Percentiles rank a stretch among this genome's conserved stretches.
These are phyloP conservation scores for Colletotrichum limetticola DNA, from an alignment of 2,329 filamentous ascomycete species.

Conservation along the genomic window DNA sequence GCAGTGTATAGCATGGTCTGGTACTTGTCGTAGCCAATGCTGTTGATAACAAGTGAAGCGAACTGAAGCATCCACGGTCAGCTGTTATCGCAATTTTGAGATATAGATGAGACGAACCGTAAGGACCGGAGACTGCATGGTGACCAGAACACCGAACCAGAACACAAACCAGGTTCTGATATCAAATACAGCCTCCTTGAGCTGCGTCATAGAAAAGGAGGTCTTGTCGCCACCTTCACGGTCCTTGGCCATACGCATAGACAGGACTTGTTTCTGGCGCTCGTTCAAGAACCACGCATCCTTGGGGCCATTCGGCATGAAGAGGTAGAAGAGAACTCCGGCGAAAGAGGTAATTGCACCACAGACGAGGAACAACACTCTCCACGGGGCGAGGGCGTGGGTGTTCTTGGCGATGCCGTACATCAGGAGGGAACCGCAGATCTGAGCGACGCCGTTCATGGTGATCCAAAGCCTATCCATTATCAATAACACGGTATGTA, in stretches of 20 bases:
- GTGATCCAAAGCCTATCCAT: constrained; percentile 42
- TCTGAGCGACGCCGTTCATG: constrained; percentile 44
- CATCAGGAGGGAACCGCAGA: constrained; percentile 43
- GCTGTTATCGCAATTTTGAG: accelerated
- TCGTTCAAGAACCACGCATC: constrained; percentile 60
- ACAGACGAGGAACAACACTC: constrained; percentile 59
- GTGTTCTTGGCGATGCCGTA: constrained; percentile 55
- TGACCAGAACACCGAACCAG: constrained; percentile 57
- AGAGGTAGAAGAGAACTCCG: constrained; percentile 56
- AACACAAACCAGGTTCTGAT: constrained; percentile 57
- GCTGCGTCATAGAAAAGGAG: constrained; percentile 53
- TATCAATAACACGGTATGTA: background rate
- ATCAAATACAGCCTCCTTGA: constrained; percentile 56
- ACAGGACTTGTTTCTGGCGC: constrained; percentile 53
- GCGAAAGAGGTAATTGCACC: constrained; percentile 56
- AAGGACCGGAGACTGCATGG: constrained; percentile 56
- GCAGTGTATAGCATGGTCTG: constrained; percentile 59
- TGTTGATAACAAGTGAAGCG: constrained; percentile 60
- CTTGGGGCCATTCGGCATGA: constrained; percentile 57
- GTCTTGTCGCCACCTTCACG: constrained; percentile 49
- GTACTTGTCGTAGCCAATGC: constrained; percentile 54
- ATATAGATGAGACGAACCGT: constrained; percentile 41
- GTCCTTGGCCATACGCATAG: constrained; percentile 45
- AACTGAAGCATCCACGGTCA: constrained; percentile 44
- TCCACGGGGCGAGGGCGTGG: constrained; percentile 55